Base-by-base conservation (phyloP, 2,329 filamentous ascomycete species). In the Sporothrix sp. region DNA sequence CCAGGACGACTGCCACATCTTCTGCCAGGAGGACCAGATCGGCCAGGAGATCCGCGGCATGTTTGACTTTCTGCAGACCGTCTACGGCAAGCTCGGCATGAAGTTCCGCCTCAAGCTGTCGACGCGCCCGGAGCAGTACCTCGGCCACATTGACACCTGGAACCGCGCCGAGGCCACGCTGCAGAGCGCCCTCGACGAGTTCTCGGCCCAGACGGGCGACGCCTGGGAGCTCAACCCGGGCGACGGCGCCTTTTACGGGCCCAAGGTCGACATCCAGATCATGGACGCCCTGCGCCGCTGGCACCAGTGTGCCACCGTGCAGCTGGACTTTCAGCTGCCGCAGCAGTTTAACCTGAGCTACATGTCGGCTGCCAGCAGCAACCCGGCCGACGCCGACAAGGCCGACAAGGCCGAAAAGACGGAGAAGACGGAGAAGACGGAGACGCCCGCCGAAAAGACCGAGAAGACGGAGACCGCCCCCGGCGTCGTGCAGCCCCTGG, bases 191-290 rank as follows among this genome's bases (percentile, higher is more conserved):
- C 75, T 98, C 44, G 78, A 93, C 57, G 76, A 82, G 56, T 97
- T 96, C 66, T 76, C 79, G 51, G 69, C 68, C 18, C 66, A 67
- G 51, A 67, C 67, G 18, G 62, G 56, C 39, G 78, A 83, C 54
- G 76, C 81, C 30, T 98, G 93, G 93, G 85, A 87, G 66, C 74
- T 95, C 47, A 95, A 97, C 68, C 85, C 88, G 54, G 93, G 91
- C 52, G 93, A 98, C 61, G 93, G 93, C 63, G 93, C 93, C 48
- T 98, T 97, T 71, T 98, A 98, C 66, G 93, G 93, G 2, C 93
- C 93, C 47, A 98, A 98, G 79, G 95, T 97, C 60, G 93, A 98
- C 61, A 93, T 98, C 63, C 94, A 87, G 55, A 90, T 98, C 62
- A 84, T 82, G 47, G 91, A 96, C 68, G 87, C 87, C 40, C 73